Percentiles rank a stretch among this genome's conserved stretches.
Conservation (phyloP, 2,329 filamentous ascomycete genomes). For the Sarocladium kiliense region DNA sequence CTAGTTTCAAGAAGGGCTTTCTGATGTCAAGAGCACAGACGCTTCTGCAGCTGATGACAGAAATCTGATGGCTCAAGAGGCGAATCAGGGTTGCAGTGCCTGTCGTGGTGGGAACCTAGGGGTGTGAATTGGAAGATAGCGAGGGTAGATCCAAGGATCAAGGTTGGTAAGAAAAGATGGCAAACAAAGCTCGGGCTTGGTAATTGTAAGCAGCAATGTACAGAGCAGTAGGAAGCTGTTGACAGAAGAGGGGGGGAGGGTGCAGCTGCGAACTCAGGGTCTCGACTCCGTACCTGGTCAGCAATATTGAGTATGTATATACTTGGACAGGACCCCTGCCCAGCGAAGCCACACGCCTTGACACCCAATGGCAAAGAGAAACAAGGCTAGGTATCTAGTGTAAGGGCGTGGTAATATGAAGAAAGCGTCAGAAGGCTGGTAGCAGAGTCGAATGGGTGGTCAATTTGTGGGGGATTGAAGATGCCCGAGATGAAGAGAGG, state of each 20-base stretch:
- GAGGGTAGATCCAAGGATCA: neutral
- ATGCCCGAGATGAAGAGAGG: neutral
- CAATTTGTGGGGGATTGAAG: neutral
- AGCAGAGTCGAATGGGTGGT: no score
- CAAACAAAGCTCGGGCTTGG: neutral
- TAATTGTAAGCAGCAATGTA: neutral
- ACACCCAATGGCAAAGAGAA: neutral
- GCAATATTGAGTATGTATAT: neutral
- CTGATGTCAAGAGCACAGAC: neutral
- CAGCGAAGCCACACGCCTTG: neutral
- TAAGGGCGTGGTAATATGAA: neutral
- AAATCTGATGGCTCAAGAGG: neutral
- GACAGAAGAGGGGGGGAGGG: neutral
- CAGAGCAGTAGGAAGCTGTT: neutral
- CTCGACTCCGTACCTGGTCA: conserved; percentile 5
- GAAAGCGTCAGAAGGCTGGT: neutral
- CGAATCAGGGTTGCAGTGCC: neutral
- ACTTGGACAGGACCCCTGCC: neutral
- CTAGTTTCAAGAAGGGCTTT: neutral
- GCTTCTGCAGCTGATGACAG: neutral
- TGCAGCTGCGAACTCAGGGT: neutral
- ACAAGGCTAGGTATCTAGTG: neutral
- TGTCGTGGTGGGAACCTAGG: neutral
- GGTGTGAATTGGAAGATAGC: neutral
- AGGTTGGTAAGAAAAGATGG: neutral